Conservation (phyloP, 2,329 filamentous ascomycete species). For the Cordyceps farinosa region DNA sequence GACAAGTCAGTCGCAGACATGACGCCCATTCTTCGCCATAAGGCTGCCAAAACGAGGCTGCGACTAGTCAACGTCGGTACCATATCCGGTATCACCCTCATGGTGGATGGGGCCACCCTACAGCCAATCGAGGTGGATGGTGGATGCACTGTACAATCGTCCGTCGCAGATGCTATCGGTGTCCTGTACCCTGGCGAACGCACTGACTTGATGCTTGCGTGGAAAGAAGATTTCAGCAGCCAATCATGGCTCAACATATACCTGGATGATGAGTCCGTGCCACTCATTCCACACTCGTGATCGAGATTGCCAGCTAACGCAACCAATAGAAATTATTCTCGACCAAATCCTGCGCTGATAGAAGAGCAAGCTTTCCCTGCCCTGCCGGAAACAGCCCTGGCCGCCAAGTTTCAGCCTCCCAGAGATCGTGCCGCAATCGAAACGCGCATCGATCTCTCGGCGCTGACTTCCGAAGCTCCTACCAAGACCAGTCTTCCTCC, state of each 20-base stretch:
- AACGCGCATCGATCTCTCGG: neutral
- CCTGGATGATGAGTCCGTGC: slow-evolving; percentile 27
- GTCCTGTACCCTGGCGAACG: slow-evolving; percentile 27
- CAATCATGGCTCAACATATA: slow-evolving; percentile 24
- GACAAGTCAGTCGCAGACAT: slow-evolving; percentile 14
- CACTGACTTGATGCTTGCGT: slow-evolving; percentile 22
- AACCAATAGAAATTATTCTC: slow-evolving; percentile 23
- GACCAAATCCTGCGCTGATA: slow-evolving; percentile 21
- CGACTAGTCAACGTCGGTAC: slow-evolving; percentile 27
- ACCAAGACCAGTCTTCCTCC: slow-evolving; percentile 4
- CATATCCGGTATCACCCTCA: slow-evolving; percentile 23
- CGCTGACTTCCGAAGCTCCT: neutral
- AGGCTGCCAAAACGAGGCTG: slow-evolving; percentile 18
- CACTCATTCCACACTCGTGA: neutral
- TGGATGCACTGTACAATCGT: slow-evolving; percentile 20
- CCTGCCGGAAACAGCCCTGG: neutral
- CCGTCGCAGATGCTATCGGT: slow-evolving; percentile 21
- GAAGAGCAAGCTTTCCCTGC: slow-evolving; percentile 16
- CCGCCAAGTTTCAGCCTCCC: neutral
- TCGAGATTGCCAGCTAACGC: neutral
- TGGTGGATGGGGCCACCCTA: slow-evolving; percentile 23
- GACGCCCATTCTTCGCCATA: slow-evolving; percentile 20
- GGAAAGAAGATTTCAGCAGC: slow-evolving; percentile 16
- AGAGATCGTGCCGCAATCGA: slow-evolving; percentile 2
- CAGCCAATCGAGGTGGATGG: slow-evolving; percentile 24